A percentile compares a stretch with the other conserved stretches of the same genome.
Conservation (phyloP, 306 rosid species). For the Fragaria iinumae region DNA sequence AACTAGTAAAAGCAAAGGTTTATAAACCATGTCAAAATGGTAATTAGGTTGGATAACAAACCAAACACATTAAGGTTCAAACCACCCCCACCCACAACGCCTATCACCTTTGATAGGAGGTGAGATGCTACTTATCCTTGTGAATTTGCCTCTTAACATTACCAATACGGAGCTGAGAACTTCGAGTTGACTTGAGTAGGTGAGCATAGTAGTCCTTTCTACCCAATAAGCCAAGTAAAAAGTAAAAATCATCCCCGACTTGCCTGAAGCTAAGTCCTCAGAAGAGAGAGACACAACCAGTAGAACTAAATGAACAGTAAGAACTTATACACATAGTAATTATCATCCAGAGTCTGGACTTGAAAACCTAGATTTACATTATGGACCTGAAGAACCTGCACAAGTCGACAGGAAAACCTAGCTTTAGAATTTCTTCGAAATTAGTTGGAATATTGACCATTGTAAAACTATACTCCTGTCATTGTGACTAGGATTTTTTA, state of each 20-base stretch:
- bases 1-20: neutral
- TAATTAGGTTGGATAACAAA: neutral
- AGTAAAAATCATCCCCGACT: neutral
- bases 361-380: neutral
- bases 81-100: neutral
- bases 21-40: neutral
- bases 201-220: neutral
- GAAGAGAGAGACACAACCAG: neutral
- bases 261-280: neutral
- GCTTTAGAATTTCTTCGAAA: neutral
- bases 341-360: neutral
- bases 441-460: neutral
- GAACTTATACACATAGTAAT: neutral
- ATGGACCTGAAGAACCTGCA: neutral
- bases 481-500: neutral
- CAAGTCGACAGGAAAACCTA: neutral
- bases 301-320: neutral
- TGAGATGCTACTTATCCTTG: neutral
- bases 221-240: neutral
- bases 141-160: neutral
- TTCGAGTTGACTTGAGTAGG: neutral
- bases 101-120: neutral
- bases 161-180: neutral
- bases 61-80: neutral
- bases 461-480: neutral